phyloP scores from a whole-genome alignment of 805 yeast genomes.

The Kuraishia piskuri region DNA sequence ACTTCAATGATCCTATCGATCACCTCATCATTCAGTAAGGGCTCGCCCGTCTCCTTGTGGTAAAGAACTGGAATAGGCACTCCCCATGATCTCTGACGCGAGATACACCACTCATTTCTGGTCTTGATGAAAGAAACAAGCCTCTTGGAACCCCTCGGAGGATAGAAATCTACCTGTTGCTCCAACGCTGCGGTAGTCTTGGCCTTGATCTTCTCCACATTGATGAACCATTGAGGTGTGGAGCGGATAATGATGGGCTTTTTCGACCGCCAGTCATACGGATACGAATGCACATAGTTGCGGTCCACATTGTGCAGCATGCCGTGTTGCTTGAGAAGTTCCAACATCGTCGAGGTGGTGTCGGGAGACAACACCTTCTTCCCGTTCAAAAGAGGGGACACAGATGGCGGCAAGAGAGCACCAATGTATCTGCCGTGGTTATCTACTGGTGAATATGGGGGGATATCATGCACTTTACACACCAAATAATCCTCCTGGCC shows the following conservation, averaged over 20 bases:
- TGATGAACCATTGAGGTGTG: conserved; percentile 96
- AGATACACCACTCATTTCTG: conserved; percentile 95
- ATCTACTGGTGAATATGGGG: conserved; percentile 73
- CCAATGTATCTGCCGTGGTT: conserved; percentile 56
- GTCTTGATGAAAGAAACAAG: conserved; percentile 62
- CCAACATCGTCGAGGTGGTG: conserved; percentile 42
- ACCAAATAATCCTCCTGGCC: conserved; percentile 87
- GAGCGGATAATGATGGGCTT: conserved; percentile 92
- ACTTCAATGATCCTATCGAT: conserved; percentile 49
- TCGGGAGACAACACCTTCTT: conserved; percentile 46
- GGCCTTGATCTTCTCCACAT: conserved; percentile 65
- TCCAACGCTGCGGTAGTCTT: conserved; percentile 49
- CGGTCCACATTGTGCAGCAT: conserved; percentile 42
- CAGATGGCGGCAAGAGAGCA: conserved; percentile 38
- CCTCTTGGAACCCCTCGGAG: conserved; percentile 64
- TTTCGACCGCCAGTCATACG: conserved; percentile 96
- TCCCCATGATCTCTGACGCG: conserved; percentile 96
- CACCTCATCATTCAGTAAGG: conserved; percentile 47
- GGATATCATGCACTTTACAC: conserved; percentile 49
- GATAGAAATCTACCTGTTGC: conserved; percentile 58
- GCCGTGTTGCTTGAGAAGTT: conserved; percentile 27
- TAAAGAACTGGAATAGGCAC: conserved; percentile 92
- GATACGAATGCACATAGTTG: conserved; percentile 72
- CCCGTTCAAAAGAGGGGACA: conserved; percentile 36
- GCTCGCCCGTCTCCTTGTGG: conserved; percentile 49